Percentiles rank a stretch among this genome's conserved stretches.
These are phyloP conservation scores for Solanum pinnatisectum DNA, from an alignment of 257 asterid genomes.

Conservation along the genomic window DNA sequence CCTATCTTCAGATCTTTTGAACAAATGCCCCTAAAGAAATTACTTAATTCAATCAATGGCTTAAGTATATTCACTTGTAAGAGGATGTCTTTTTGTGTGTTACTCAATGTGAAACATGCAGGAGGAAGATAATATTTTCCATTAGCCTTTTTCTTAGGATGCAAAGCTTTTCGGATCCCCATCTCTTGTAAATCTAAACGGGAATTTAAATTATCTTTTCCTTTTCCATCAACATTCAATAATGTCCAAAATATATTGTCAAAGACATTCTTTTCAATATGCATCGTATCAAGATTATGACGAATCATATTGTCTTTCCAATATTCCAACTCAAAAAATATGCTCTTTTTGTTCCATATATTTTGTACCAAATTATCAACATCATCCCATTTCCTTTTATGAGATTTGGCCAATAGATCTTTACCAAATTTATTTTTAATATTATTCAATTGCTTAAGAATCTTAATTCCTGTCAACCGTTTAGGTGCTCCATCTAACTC, in stretches of 20 bases:
- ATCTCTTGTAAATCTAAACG: not conserved
- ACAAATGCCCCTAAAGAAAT: not conserved
- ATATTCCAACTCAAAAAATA: conserved; percentile 7
- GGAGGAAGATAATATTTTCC: not conserved
- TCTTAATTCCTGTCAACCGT: not conserved
- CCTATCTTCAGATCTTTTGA: no score
- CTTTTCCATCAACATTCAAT: not conserved
- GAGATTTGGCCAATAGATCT: not conserved
- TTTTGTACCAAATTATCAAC: not conserved
- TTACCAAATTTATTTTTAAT: not conserved
- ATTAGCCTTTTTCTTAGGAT: not conserved
- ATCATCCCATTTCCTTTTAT: not conserved
- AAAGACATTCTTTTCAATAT: not conserved
- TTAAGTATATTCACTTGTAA: not conserved
- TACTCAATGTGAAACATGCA: not conserved
- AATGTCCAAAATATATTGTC: not conserved
- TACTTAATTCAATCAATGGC: not conserved
- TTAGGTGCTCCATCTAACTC: not conserved
- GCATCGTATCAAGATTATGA: conserved; percentile 5
- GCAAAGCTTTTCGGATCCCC: not conserved
- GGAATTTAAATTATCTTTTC: not conserved
- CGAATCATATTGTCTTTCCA: not conserved
- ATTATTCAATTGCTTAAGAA: not conserved
- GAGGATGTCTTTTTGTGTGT: not conserved
- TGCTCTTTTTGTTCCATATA: conserved; percentile 1